These are phyloP conservation scores for Lathyrus tuberosus DNA, from an alignment of 306 rosid genomes.

Conservation along the genomic window DNA sequence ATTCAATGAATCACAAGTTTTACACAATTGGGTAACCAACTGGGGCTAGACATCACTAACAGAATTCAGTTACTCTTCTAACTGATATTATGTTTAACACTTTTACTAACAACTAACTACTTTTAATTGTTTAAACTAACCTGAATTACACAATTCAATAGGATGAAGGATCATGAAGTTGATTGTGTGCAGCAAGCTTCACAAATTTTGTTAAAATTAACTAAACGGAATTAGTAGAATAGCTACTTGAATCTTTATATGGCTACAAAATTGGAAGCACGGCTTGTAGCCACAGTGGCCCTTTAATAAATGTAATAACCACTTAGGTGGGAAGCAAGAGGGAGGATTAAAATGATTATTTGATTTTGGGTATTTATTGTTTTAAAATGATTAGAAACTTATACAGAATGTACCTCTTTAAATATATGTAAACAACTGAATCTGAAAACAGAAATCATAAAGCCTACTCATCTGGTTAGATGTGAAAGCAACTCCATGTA, in stretches of 20 bases:
- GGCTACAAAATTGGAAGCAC: conserved; percentile 70
- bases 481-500: conserved; percentile 67
- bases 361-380: conserved; percentile 41
- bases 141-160: too few relatives aligned
- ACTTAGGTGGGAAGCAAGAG: conserved; percentile 48
- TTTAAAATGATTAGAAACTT: conserved; percentile 35
- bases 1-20: conserved; percentile 6
- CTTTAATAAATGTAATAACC: conserved; percentile 61
- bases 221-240: conserved; percentile 53
- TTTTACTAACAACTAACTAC: too few relatives aligned
- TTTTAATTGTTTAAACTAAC: too few relatives aligned
- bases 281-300: conserved; percentile 66
- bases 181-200: conserved; percentile 66
- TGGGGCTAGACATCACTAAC: not conserved
- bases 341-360: conserved; percentile 41
- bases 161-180: conserved; percentile 49
- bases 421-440: conserved; percentile 55
- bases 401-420: conserved; percentile 56
- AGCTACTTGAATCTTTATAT: conserved; percentile 83
- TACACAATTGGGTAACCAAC: not conserved
- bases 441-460: conserved; percentile 59
- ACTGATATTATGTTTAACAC: too few relatives aligned
- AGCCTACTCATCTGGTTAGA: conserved; percentile 86
- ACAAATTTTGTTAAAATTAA: conserved; percentile 52
- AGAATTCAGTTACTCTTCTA: too few relatives aligned